Percentiles rank a stretch among this genome's conserved stretches.
These are phyloP conservation scores for Daldinia eschscholtzii DNA, from an alignment of 2,329 filamentous ascomycete species.

Conservation along the genomic window DNA sequence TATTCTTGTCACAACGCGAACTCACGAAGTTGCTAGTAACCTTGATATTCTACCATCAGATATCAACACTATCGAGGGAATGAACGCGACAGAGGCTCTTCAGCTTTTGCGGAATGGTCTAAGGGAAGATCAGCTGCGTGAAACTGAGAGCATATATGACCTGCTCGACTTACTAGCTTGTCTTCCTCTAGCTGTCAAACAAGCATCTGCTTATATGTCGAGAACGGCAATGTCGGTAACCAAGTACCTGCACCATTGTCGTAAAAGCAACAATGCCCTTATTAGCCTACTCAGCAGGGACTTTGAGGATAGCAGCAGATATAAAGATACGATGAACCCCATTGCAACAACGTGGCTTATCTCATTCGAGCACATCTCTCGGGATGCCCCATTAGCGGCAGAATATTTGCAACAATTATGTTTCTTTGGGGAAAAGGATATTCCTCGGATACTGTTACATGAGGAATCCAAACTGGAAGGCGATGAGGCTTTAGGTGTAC, in stretches of 20 bases:
- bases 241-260: constrained; percentile 48
- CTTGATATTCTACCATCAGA: constrained; percentile 5
- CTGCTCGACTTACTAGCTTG: constrained; percentile 51
- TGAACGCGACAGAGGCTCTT: constrained; percentile 1
- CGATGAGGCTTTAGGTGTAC: constrained; percentile 23
- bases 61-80: constrained; percentile 10
- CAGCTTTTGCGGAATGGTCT: constrained; percentile 10
- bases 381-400: constrained; percentile 46
- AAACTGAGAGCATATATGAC: constrained; percentile 19
- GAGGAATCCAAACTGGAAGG: constrained; percentile 7
- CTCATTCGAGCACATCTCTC: constrained; percentile 51
- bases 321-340: constrained; percentile 47
- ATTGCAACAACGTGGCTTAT: constrained; percentile 54
- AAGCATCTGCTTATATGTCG: constrained; percentile 55
- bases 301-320: constrained; percentile 51
- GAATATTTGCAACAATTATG: constrained; percentile 50
- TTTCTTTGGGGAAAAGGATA: constrained; percentile 41
- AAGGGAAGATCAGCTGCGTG: constrained; percentile 6
- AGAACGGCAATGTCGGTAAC: constrained; percentile 43
- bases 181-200: constrained; percentile 55
- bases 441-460: constrained; percentile 21
- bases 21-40: constrained; percentile 29
- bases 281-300: constrained; percentile 48
- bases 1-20: constrained; percentile 51
- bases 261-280: constrained; percentile 40